Evolutionary conservation across 1,284 basidiomycete species (phyloP).

Genomic region (Paramarasmius palmivorus): DNA sequence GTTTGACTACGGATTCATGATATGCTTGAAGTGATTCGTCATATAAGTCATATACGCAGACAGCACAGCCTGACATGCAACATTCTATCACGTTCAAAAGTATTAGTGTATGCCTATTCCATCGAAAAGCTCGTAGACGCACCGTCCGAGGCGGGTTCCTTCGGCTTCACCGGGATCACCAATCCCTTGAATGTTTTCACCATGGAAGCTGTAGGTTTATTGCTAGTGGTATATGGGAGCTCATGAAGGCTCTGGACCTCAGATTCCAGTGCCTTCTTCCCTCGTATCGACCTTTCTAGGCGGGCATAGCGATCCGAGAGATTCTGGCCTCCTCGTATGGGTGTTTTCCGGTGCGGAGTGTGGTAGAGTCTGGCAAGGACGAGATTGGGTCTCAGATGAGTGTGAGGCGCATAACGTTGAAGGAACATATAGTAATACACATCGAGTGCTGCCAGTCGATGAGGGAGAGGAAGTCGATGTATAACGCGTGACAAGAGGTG

Average conservation of each 20-base stretch:
- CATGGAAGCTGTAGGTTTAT: background rate
- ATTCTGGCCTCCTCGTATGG: constrained; percentile 41
- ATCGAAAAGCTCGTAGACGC: constrained; percentile 21
- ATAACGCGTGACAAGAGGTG: no score
- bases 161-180: constrained; percentile 58
- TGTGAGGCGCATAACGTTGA: no score
- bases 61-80: constrained; percentile 89
- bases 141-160: constrained; percentile 67
- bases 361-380: no score
- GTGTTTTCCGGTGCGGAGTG: no score
- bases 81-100: constrained; percentile 56
- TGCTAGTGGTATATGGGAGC: no score
- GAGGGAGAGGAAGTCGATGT: no score
- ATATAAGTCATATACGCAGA: constrained; percentile 89
- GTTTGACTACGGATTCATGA: constrained; percentile 48
- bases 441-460: no score
- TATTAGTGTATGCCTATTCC: background rate
- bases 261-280: constrained; percentile 39
- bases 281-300: constrained; percentile 55
- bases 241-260: constrained; percentile 28
- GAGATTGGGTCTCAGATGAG: no score
- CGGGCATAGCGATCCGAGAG: constrained; percentile 51
- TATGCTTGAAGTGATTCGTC: constrained; percentile 75
- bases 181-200: constrained; percentile 51
- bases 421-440: no score